Percentiles rank a stretch among this genome's conserved stretches.
These are phyloP conservation scores for Boletus sp. DNA, from an alignment of 768 basidiomycete species.

Conservation along the genomic window DNA sequence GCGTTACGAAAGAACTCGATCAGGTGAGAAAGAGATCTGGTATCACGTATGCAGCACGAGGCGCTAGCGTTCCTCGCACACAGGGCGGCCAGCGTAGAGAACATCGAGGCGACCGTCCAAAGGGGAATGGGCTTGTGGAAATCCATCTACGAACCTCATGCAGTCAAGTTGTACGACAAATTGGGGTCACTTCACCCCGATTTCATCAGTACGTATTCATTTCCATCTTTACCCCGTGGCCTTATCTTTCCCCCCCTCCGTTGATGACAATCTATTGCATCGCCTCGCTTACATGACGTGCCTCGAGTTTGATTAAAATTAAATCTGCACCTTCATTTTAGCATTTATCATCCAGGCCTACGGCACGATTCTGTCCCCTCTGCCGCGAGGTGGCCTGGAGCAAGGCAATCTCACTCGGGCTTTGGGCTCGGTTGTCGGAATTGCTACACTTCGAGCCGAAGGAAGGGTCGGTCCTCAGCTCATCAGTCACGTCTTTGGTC, in stretches of 20 bases:
- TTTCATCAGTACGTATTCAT: conserved; percentile 75
- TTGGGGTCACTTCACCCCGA: conserved; percentile 88
- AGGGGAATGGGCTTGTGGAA: conserved; percentile 78
- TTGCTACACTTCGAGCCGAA: conserved; percentile 83
- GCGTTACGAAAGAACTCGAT: conserved; percentile 64
- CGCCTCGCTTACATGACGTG: conserved; percentile 32
- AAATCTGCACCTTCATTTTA: conserved; percentile 35
- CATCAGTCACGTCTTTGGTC: conserved; percentile 84
- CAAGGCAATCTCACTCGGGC: conserved; percentile 86
- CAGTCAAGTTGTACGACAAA: conserved; percentile 85
- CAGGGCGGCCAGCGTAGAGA: conserved; percentile 60
- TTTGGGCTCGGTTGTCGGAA: conserved; percentile 80
- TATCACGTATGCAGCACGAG: conserved; percentile 19
- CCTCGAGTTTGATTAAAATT: conserved; percentile 33
- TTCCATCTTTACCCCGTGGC: conserved; percentile 32
- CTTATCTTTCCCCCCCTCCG: conserved; percentile 28
- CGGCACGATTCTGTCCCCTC: conserved; percentile 72
- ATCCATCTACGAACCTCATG: conserved; percentile 86
- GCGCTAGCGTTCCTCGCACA: conserved; percentile 20
- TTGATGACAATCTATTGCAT: conserved; percentile 30
- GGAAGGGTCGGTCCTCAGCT: conserved; percentile 84
- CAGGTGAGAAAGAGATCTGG: conserved; percentile 47
- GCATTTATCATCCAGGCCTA: conserved; percentile 88
- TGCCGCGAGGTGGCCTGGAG: conserved; percentile 63
- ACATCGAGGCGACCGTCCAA: conserved; percentile 64